These are phyloP conservation scores for Lagenidium giganteum DNA, from an alignment of 352 stramenopile species.

Conservation along the genomic window DNA sequence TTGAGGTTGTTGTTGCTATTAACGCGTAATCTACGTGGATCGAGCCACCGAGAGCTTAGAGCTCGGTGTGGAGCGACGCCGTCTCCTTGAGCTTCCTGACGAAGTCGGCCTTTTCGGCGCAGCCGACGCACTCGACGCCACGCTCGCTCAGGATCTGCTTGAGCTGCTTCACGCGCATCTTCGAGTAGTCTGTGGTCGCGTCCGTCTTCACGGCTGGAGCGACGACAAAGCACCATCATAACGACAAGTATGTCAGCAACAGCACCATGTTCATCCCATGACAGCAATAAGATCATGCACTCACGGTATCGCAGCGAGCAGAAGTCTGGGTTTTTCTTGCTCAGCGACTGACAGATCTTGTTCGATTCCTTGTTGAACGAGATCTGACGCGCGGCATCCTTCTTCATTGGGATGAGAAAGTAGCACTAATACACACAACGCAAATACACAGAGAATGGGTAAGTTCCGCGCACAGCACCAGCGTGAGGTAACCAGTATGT, in stretches of 20 bases:
- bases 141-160: slow-evolving; percentile 92
- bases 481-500: slow-evolving; percentile 1
- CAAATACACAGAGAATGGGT: slow-evolving; percentile 5
- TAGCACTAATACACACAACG: slow-evolving; percentile 77
- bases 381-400: slow-evolving; percentile 90
- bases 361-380: slow-evolving; percentile 90
- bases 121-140: slow-evolving; percentile 90
- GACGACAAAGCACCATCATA: background rate
- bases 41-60: too few species aligned
- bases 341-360: slow-evolving; percentile 92
- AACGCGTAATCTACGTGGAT: too few species aligned
- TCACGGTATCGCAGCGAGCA: slow-evolving; percentile 93
- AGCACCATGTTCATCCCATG: background rate
- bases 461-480: background rate
- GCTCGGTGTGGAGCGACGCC: slow-evolving; percentile 71
- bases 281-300: slow-evolving; percentile 16
- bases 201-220: slow-evolving; percentile 89
- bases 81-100: slow-evolving; percentile 93
- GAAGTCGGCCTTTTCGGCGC: slow-evolving; percentile 94
- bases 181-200: slow-evolving; percentile 92
- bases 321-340: slow-evolving; percentile 94
- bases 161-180: slow-evolving; percentile 94
- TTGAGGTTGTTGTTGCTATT: too few species aligned
- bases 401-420: slow-evolving; percentile 93
- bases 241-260: too few species aligned